Evolutionary conservation across 176 grass and related monocot genomes (phyloP), one percentile per base, ranked within the genome.

Genomic region (maize (Zea mays)): DNA sequence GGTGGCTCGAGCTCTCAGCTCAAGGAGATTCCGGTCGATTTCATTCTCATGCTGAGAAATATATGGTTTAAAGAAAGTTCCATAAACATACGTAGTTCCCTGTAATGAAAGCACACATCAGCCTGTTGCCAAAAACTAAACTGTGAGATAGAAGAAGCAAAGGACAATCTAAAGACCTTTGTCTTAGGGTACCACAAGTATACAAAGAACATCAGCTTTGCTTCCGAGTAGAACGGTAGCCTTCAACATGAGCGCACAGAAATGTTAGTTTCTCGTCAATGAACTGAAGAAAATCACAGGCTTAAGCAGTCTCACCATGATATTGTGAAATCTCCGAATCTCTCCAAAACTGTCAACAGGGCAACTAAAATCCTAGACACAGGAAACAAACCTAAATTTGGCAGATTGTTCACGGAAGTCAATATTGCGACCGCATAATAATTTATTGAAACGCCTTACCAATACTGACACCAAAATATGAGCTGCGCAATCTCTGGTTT

Each of bases 401-500:
- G 3, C 59, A 65, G 12, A 76, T 57, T 80, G 61, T 16, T 54
- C 17, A 41, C 16, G 14, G 51, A 57, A 59, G 33, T 14, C 39
- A 65, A 65, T 59, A 5, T 36, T 70, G 11, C 64, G 3, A 84
- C 15, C 5, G 74, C 43, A 54, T 0, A 91, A n/a, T n/a, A n/a
- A 83, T 6, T 64, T 13, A 73, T 54, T 66, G 69, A 79, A 41
- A 57, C 40, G 40, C 21, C 87, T 61, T 85, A 99, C 96, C 96
- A 99, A 72, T 99, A 95, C 74, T 99, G 92, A 75, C 96, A 99
- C 96, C 96, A 99, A 81, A 99, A 99, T 80, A 95, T 85, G 59
- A 99, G 92, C 75, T 93, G 90, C 67, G 90, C 96, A 16, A 99
- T 99, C 82, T 96, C 92, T 35, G 96, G 92, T 78, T 87, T 99